Percentiles rank a stretch among this genome's conserved stretches.
Conservation (phyloP, 805 yeast species). For the Komagataella kurtzmanii region DNA sequence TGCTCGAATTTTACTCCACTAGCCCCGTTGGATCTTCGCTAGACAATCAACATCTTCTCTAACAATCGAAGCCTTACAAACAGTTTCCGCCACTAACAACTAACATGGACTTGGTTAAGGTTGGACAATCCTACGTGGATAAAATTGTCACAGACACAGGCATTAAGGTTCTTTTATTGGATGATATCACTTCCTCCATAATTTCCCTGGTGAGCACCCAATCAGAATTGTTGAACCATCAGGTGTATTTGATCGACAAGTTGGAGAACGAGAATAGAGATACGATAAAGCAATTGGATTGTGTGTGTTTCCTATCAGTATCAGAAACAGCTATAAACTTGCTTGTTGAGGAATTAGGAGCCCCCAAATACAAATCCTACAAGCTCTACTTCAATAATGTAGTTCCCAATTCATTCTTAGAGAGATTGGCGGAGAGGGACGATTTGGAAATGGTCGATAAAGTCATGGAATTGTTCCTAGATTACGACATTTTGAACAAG, state of each 20-base stretch:
- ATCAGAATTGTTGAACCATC: slow-evolving; percentile 66
- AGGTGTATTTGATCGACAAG: slow-evolving; percentile 72
- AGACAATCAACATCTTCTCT: neutral
- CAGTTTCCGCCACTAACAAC: neutral
- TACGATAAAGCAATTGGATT: slow-evolving; percentile 65
- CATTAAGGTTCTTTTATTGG: slow-evolving; percentile 69
- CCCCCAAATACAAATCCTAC: slow-evolving; percentile 73
- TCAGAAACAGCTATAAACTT: slow-evolving; percentile 44
- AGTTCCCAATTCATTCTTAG: slow-evolving; percentile 65
- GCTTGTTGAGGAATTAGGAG: slow-evolving; percentile 52
- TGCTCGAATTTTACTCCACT: neutral
- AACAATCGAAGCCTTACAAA: neutral
- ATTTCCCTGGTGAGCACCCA: slow-evolving; percentile 88
- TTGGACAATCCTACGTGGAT: slow-evolving; percentile 29
- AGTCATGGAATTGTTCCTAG: slow-evolving; percentile 78
- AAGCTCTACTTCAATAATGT: slow-evolving; percentile 68
- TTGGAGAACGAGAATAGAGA: slow-evolving; percentile 49
- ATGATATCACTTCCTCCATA: slow-evolving; percentile 65
- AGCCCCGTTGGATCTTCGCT: neutral
- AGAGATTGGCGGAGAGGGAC: slow-evolving; percentile 82
- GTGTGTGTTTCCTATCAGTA: slow-evolving; percentile 73
- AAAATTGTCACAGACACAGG: slow-evolving; percentile 17
- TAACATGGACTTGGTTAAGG: slow-evolving; percentile 33
- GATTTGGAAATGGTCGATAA: slow-evolving; percentile 66
- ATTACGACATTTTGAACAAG: slow-evolving; percentile 60